Base-by-base conservation (phyloP, 495 filamentous ascomycete genomes). In the Penicillium herquei region DNA sequence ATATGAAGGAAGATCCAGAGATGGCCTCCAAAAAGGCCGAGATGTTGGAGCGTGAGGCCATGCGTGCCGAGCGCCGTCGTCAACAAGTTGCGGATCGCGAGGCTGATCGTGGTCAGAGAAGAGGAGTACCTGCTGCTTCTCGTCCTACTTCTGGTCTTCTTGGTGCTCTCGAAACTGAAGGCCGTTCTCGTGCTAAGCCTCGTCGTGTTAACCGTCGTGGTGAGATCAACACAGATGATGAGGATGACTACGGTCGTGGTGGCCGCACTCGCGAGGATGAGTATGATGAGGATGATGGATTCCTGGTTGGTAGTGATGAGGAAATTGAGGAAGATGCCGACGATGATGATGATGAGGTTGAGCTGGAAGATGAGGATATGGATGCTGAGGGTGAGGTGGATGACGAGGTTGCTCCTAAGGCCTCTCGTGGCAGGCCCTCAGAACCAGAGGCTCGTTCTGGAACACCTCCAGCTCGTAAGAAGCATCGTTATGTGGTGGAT, bases 201-300 rank as follows among this genome's bases (percentile, higher is more conserved):
- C 71, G 77, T 42, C 67, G 68, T 44, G 51, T 75, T 32, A 74
- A 81, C 63, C 67, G 77, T 55, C 69, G 80, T 26, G 72, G 81
- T 51, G 80, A 83, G 59, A 77, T 84, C 52, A 75, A 80, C 68
- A 71, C 78, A n/a, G 74, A 85, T 55, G 74, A 82, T 32, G 71
- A 81, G 55, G 70, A 81, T 1, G 88, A 96, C 26, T 84, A 86
- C 54, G 75, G 78, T 2, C 81, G 84, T 35, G 77, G 85, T 39
- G 83, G 84, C 3, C 75, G 79, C 21, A 81, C 79, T 14, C 79
- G 81, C 17, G 83, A 90, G 58, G 91, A 97, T 64, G 89, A 93
- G 66, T 97, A 92, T 62, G 88, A 91, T 57, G 82, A 86, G 64
- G 87, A 90, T 21, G 88, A 92, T 59, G 88, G 85, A 6, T 92